Evolutionary conservation across 768 basidiomycete species (phyloP), one percentile per base, ranked within the genome.

Genomic region (Asterophora parasitica): DNA sequence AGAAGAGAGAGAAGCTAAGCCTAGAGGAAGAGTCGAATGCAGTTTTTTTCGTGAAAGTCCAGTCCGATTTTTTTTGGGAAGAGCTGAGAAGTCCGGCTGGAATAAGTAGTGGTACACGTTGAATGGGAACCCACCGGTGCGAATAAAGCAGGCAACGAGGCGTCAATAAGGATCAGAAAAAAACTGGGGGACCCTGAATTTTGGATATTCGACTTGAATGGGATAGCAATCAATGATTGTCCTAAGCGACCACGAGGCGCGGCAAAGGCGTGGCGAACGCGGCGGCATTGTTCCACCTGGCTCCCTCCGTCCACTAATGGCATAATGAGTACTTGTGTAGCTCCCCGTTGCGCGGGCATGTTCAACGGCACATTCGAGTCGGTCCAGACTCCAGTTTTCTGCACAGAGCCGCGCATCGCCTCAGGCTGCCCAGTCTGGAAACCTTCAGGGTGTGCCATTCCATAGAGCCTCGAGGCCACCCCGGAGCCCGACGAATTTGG

Each of bases 121-220:
- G 45, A 45, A 49, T 49, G 51, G 39, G 41, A 15, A 46, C 45
- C 49, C 39, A 42, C 48, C 37, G 28, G 48, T 11, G 35, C 52
- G 50, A 42, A 27, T 34, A 3, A 50, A 42, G 36, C 34, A 49
- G 47, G 51, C 52, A 51, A 53, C 46, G 54, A 56, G 53, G 52
- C 53, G 37, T 42, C 48, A 46, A 43, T 36, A 44, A 33, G 50
- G 37, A 56, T 58, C 58, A 59, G 56, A 59, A 57, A 58, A 53
- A 51, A 48, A 37, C 2, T 44, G 26, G 43, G 40, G 44, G 56
- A 50, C 56, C 58, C 56, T 60, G 58, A 48, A 42, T 49, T 59
- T 53, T 52, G 48, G 51, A 50, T 48, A 56, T 20, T 51, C 54
- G 20, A 43, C 46, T 43, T 56, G 48, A 58, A 54, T 57, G 40